Conservation (phyloP, 2,329 filamentous ascomycete genomes). For the Sporothrix globosa region DNA sequence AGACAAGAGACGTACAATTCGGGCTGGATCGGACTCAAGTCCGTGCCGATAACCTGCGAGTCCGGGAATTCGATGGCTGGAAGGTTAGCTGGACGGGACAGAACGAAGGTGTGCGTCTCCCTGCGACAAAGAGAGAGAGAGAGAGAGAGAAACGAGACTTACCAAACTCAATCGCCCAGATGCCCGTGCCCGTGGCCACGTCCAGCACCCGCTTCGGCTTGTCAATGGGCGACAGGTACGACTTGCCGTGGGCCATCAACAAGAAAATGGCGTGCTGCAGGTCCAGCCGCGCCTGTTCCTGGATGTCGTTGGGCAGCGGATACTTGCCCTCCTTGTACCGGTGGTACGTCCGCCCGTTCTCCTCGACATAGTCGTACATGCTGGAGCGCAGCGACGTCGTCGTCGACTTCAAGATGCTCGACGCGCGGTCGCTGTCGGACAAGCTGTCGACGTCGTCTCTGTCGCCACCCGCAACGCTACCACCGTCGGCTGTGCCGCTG, state of each 20-base stretch:
- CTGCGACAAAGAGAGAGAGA: no score
- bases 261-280: slow-evolving; percentile 45
- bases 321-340: slow-evolving; percentile 37
- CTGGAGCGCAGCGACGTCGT: slow-evolving; percentile 33
- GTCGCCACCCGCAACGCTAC: neutral
- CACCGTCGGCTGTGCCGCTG: no score
- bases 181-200: slow-evolving; percentile 57
- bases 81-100: neutral
- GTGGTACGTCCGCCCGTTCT: slow-evolving; percentile 37
- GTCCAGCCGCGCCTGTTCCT: slow-evolving; percentile 40
- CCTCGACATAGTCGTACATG: slow-evolving; percentile 35
- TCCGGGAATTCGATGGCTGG: slow-evolving; percentile 32
- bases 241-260: slow-evolving; percentile 49
- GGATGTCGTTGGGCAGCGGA: slow-evolving; percentile 36
- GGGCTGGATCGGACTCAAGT: slow-evolving; percentile 35
- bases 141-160: neutral
- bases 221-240: slow-evolving; percentile 52
- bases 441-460: neutral
- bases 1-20: slow-evolving; percentile 18
- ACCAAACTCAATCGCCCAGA: slow-evolving; percentile 71
- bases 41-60: slow-evolving; percentile 30
- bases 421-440: neutral
- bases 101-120: no score
- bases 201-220: slow-evolving; percentile 44
- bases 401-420: neutral